Evolutionary conservation across 2,329 filamentous ascomycete genomes (phyloP).

Genomic region (Hymenotorrendiella dingleyae): DNA sequence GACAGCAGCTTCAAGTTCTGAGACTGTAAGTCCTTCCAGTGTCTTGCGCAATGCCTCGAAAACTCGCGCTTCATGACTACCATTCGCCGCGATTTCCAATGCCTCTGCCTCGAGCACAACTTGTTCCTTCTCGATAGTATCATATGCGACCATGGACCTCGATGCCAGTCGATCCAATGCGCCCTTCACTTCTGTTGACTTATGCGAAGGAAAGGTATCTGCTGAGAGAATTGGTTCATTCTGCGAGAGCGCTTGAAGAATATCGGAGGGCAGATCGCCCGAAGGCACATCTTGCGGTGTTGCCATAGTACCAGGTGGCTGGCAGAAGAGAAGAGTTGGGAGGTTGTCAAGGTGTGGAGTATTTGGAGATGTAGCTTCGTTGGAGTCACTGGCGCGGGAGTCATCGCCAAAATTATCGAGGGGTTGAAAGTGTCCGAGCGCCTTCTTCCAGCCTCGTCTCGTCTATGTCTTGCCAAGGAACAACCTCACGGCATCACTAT

Average conservation of each 20-base stretch:
- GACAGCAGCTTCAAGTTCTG: slow-evolving; percentile 63
- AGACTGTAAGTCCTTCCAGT: slow-evolving; percentile 74
- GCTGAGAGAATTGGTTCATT: slow-evolving; percentile 61
- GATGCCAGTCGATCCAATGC: slow-evolving; percentile 81
- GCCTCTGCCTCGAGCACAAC: slow-evolving; percentile 70
- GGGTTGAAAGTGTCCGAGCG: no score
- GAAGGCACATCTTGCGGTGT: slow-evolving; percentile 35
- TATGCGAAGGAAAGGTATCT: slow-evolving; percentile 61
- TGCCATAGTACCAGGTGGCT: slow-evolving; percentile 34
- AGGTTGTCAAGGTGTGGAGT: slow-evolving; percentile 3
- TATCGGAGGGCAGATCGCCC: slow-evolving; percentile 53
- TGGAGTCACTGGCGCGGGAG: background rate
- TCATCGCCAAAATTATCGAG: slow-evolving; percentile 8
- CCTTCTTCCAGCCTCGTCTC: no score
- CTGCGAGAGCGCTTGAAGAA: slow-evolving; percentile 61
- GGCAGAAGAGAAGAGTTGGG: slow-evolving; percentile 9
- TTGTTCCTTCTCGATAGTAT: slow-evolving; percentile 75
- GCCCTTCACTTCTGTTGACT: slow-evolving; percentile 71
- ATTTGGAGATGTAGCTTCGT: no score
- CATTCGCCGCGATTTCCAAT: slow-evolving; percentile 64
- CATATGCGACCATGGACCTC: slow-evolving; percentile 80
- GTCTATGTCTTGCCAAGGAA: no score
- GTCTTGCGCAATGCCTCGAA: slow-evolving; percentile 68
- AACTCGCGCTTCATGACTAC: slow-evolving; percentile 77
- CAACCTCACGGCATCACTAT: no score